Conservation (phyloP, 257 asterid genomes). For the Petrea volubilis region DNA sequence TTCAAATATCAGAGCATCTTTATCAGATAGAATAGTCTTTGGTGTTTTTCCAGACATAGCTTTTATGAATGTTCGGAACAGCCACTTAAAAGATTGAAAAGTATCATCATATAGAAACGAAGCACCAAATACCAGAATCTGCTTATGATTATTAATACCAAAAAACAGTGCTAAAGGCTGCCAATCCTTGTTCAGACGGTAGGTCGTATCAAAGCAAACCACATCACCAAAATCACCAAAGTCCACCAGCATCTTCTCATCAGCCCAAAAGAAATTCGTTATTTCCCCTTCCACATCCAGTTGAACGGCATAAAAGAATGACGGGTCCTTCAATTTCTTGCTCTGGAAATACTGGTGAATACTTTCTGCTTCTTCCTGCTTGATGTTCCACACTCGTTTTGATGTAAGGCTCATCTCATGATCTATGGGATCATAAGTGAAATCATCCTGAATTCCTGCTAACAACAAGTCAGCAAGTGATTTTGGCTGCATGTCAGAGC, state of each 20-base stretch:
- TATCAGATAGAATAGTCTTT: constrained; percentile 48
- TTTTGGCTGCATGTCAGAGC: constrained; percentile 36
- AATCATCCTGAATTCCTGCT: constrained; percentile 29
- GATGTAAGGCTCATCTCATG: constrained; percentile 48
- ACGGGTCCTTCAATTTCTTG: constrained; percentile 49
- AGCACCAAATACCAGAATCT: constrained; percentile 55
- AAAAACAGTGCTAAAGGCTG: constrained; percentile 49
- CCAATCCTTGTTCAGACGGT: constrained; percentile 38
- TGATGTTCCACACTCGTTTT: constrained; percentile 35
- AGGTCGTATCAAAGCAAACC: constrained; percentile 53
- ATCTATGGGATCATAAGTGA: constrained; percentile 37
- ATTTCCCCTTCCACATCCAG: constrained; percentile 49
- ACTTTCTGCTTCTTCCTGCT: constrained; percentile 47
- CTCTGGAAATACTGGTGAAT: constrained; percentile 42
- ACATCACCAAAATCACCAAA: constrained; percentile 61
- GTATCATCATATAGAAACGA: constrained; percentile 50
- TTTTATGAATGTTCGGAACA: constrained; percentile 41
- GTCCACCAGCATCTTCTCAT: constrained; percentile 57
- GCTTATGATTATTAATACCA: constrained; percentile 58
- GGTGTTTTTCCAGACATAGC: constrained; percentile 49
- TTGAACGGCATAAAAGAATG: constrained; percentile 46
- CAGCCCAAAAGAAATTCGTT: constrained; percentile 66
- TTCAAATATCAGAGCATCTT: constrained; percentile 42
- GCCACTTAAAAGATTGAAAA: constrained; percentile 52
- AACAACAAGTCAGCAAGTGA: constrained; percentile 41